phyloP scores from a whole-genome alignment of 305 asterid species.

The Solanum chacoense region DNA sequence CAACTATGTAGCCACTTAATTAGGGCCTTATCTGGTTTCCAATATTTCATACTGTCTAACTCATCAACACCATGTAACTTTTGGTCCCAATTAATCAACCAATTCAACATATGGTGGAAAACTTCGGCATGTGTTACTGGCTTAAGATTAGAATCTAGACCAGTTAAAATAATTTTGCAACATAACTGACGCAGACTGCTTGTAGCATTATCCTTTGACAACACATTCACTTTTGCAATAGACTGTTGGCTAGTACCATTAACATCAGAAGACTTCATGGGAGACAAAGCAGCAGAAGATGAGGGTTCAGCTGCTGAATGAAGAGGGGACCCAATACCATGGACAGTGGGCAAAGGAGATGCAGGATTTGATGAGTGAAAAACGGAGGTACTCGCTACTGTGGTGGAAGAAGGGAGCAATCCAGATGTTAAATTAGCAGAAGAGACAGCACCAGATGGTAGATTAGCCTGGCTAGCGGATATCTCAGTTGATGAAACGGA shows the following conservation, averaged over 20 bases:
- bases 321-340: constrained; percentile 85
- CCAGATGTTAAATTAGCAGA: constrained; percentile 60
- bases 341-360: constrained; percentile 74
- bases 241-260: constrained; percentile 44
- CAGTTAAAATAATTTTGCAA: constrained; percentile 78
- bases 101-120: constrained; percentile 71
- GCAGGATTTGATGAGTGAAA: constrained; percentile 78
- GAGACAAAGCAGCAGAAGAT: constrained; percentile 46
- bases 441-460: constrained; percentile 39
- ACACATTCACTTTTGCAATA: constrained; percentile 27
- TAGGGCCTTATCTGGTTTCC: constrained; percentile 70
- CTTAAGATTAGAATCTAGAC: constrained; percentile 65
- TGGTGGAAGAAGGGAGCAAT: constrained; percentile 42
- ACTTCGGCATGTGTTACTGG: constrained; percentile 76
- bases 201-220: constrained; percentile 52
- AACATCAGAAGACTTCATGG: constrained; percentile 61
- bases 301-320: constrained; percentile 79
- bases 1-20: constrained; percentile 93
- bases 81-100: constrained; percentile 90
- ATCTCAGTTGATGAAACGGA: constrained; percentile 78
- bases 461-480: constrained; percentile 59
- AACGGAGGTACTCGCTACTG: constrained; percentile 37
- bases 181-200: constrained; percentile 82
- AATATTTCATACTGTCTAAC: constrained; percentile 49
- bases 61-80: constrained; percentile 64